Percentiles rank a stretch among this genome's conserved stretches.
phyloP scores from a whole-genome alignment of 345 rosid species.

The Linum trigynum region DNA sequence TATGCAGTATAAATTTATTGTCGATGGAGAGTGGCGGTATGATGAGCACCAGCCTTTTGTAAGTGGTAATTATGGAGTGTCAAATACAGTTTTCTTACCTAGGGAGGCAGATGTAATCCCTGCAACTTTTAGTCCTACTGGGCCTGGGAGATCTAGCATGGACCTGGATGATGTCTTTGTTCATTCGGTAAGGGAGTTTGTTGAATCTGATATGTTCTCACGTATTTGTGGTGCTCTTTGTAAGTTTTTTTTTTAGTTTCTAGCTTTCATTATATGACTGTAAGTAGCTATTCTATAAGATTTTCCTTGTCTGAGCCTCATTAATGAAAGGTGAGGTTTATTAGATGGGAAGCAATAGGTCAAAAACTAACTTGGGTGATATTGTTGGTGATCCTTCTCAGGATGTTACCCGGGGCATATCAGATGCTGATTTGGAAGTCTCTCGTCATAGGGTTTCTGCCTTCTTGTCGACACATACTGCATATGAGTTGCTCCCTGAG shows the following conservation, averaged over 20 bases:
- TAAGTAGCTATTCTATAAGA: not conserved
- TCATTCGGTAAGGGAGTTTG: conserved; percentile 33
- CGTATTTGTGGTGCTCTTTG: not conserved
- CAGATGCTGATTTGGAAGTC: conserved; percentile 59
- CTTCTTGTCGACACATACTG: conserved; percentile 23
- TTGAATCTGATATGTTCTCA: not conserved
- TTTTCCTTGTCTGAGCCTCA: not conserved
- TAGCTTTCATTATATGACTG: too few relatives aligned
- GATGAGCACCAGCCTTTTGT: conserved; percentile 66
- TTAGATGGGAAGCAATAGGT: not conserved
- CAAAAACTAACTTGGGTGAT: not conserved
- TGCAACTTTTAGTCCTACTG: conserved; percentile 22
- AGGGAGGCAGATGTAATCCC: conserved; percentile 37
- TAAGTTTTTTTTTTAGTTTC: not conserved
- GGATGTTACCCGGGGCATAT: conserved; percentile 41
- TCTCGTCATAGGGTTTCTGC: conserved; percentile 63
- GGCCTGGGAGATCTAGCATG: conserved; percentile 47
- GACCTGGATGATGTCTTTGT: conserved; percentile 60
- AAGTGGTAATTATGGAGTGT: conserved; percentile 48
- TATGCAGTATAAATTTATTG: conserved; percentile 75
- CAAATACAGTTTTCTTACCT: conserved; percentile 56
- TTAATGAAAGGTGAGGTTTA: not conserved
- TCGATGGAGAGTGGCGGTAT: conserved; percentile 91
- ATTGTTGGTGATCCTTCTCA: conserved; percentile 9
- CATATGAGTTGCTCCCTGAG: conserved; percentile 29